Evolutionary conservation across 2,329 filamentous ascomycete species (phyloP).

Genomic region (Aaosphaeria arxii): DNA sequence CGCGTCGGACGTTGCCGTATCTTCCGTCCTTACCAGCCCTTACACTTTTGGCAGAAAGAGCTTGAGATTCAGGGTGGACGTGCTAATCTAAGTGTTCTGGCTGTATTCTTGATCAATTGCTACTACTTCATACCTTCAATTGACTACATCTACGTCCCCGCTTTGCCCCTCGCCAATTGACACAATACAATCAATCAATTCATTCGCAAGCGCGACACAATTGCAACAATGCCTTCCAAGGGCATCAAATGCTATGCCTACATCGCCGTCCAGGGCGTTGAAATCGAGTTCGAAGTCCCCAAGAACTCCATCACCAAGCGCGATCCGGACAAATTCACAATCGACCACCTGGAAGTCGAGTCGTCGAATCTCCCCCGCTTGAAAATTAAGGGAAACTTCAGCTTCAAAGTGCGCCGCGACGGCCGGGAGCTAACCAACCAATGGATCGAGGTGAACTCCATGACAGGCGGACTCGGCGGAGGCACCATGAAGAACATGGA

Average conservation of each 20-base stretch:
- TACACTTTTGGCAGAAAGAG: no score
- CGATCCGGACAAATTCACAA: constrained; percentile 36
- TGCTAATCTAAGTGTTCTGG: no score
- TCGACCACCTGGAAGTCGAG: constrained; percentile 47
- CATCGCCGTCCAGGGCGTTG: constrained; percentile 35
- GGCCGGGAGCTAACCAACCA: constrained; percentile 42
- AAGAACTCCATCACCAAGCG: constrained; percentile 30
- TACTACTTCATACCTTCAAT: no score
- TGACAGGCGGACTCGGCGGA: constrained; percentile 43
- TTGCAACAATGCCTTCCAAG: constrained; percentile 31
- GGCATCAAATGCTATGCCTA: constrained; percentile 32
- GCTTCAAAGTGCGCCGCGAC: constrained; percentile 39
- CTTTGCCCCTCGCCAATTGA: no score
- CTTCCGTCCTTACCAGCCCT: background rate
- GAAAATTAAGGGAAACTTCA: constrained; percentile 46
- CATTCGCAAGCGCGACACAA: no score
- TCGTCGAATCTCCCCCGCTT: constrained; percentile 42
- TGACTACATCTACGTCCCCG: no score
- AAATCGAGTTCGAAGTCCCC: constrained; percentile 47
- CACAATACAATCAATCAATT: no score
- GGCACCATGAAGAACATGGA: constrained; percentile 38
- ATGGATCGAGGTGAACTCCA: constrained; percentile 46
- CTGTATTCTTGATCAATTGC: no score
- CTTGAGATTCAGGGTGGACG: no score
- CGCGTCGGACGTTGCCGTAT: background rate